These are phyloP conservation scores for Puccinia polysora DNA, from an alignment of 1,284 basidiomycete genomes.

Conservation along the genomic window DNA sequence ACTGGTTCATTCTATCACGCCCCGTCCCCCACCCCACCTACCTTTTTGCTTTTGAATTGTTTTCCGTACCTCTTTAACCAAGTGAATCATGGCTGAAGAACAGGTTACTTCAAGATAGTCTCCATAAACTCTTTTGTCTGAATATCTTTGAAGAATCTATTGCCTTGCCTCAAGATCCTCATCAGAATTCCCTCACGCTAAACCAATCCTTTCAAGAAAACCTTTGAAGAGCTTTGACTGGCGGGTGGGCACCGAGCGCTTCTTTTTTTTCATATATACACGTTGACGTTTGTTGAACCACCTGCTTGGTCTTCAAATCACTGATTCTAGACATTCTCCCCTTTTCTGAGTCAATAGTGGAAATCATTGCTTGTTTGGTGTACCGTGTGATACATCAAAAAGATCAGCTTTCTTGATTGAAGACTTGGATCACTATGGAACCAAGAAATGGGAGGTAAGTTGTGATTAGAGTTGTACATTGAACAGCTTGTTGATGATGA, in stretches of 20 bases:
- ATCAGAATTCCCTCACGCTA: conserved; percentile 55
- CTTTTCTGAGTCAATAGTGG: conserved; percentile 71
- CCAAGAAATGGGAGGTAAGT: conserved; percentile 87
- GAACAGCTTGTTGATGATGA: conserved; percentile 34
- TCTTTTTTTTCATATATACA: neutral
- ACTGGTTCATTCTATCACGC: conserved; percentile 21
- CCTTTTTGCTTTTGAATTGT: conserved; percentile 1
- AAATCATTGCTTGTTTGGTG: conserved; percentile 82
- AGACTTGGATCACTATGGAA: conserved; percentile 74
- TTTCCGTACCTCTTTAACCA: neutral
- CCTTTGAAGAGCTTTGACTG: conserved; percentile 80
- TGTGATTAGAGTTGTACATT: neutral
- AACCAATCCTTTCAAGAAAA: conserved; percentile 73
- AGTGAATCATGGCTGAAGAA: conserved; percentile 33
- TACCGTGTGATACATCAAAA: conserved; percentile 65
- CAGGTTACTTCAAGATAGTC: conserved; percentile 68
- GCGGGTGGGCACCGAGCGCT: conserved; percentile 62
- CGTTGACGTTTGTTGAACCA: conserved; percentile 42
- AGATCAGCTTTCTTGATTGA: conserved; percentile 59
- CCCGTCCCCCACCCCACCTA: neutral
- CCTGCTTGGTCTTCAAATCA: neutral
- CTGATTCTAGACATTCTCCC: too few relatives aligned
- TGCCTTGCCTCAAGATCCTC: conserved; percentile 46
- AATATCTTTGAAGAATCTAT: conserved; percentile 66
- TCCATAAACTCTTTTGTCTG: conserved; percentile 64